Evolutionary conservation across 305 asterid genomes (phyloP).

Genomic region (Ruellia speciosa): DNA sequence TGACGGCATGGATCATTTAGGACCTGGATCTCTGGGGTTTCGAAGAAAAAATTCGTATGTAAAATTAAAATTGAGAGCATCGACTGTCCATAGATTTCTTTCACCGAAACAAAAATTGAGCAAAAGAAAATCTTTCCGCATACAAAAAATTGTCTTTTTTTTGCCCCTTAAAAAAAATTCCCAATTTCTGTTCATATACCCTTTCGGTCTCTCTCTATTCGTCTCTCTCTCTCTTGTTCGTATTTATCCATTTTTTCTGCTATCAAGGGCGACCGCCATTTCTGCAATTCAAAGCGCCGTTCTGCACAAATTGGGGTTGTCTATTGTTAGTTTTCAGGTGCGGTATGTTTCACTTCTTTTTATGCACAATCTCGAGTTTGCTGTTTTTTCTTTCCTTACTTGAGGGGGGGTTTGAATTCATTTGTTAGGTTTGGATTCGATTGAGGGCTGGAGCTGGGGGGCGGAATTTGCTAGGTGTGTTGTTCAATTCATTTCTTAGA

Average conservation of each 20-base stretch:
- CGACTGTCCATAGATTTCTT: constrained; percentile 5
- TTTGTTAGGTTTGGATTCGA: constrained; percentile 20
- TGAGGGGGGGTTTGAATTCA: constrained; percentile 7
- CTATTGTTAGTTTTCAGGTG: constrained; percentile 19
- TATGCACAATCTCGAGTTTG: neutral
- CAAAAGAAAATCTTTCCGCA: neutral
- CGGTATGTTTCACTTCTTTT: constrained; percentile 5
- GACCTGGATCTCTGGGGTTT: no score
- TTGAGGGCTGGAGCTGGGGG: constrained; percentile 16
- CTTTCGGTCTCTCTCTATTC: neutral
- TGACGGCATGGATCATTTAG: no score
- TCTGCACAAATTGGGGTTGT: constrained; percentile 16
- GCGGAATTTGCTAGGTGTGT: neutral
- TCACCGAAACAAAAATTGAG: constrained; percentile 1
- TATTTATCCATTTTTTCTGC: constrained; percentile 22
- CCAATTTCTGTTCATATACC: constrained; percentile 15
- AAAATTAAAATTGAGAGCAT: no score
- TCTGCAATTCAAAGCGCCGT: constrained; percentile 31
- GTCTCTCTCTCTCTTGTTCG: neutral
- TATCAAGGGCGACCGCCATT: constrained; percentile 33
- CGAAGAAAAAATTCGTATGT: no score
- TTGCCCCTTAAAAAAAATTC: neutral
- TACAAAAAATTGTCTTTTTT: neutral
- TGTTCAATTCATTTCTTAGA: constrained; percentile 3
- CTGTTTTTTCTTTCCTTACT: neutral